Evolutionary conservation across 371 early-diverging fungal species (phyloP), one percentile per base, ranked within the genome.

Genomic region (Rhizopus microsporus): DNA sequence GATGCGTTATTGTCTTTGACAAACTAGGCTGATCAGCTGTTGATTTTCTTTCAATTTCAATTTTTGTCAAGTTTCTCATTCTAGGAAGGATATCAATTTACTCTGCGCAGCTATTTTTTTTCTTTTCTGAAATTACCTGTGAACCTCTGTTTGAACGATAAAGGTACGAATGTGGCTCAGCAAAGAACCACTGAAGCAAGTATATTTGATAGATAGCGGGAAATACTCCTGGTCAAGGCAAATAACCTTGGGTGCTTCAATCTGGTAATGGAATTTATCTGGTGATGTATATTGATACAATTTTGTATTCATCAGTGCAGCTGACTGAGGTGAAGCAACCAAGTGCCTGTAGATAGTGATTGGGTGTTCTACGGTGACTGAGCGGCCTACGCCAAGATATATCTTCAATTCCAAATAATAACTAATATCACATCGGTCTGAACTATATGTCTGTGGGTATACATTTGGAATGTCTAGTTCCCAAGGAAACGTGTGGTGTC

Each of bases 221-320:
- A 75, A 50, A 39, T 59, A 43, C 12, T 53, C 62, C 61, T 72
- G 70, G 37, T 67, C 72, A 15, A 56, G 10, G 31, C 68, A 72
- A 6, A 72, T 55, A 3, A 68, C 51, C 30, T 53, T 57, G 12
- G 75, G 75, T 8, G 59, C 57, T 33, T 69, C 72, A 10, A 75
- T 53, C 17, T 66, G 64, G 35, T 65, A 75, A 34, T 63, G 65
- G 23, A 75, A 69, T 56, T 68, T 67, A n/a, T 64, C 60, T 15
- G 68, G 58, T 6, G 63, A 49, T 3, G 68, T 68, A 38, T 69
- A 52, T 32, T 72, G 62, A 49, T 61, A 75, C 5, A 31, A 17
- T 15, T 53, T 63, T 9, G 69, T 55, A 16, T 55, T 63, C 4
- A 72, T 50, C 45, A 50, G 9, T 0, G 67, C 54, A 7, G 59